Evolutionary conservation across 192 early-diverging fungal genomes (phyloP).

Genomic region (Gryganskiella cystojenkinii): DNA sequence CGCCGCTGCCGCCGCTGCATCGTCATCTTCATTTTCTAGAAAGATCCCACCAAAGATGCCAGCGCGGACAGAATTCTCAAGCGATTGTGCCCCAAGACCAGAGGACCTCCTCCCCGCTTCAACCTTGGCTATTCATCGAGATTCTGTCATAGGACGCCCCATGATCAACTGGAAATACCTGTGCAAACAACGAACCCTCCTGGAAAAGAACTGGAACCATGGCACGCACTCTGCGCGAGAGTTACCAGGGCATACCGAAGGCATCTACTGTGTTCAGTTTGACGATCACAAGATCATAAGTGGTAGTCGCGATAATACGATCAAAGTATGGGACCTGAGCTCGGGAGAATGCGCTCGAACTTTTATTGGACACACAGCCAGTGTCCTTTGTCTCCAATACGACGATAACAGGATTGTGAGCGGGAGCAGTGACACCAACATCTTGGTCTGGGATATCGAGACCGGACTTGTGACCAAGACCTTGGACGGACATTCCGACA

Average conservation of each 20-base stretch:
- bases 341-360: slow-evolving; percentile 67
- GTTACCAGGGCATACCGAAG: slow-evolving; percentile 83
- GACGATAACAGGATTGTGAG: slow-evolving; percentile 72
- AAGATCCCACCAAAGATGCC: slow-evolving; percentile 15
- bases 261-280: slow-evolving; percentile 89
- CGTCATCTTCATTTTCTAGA: not conserved
- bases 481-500: slow-evolving; percentile 67
- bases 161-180: slow-evolving; percentile 79
- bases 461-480: slow-evolving; percentile 59
- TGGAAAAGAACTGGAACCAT: slow-evolving; percentile 80
- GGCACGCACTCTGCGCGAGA: slow-evolving; percentile 69
- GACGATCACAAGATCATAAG: slow-evolving; percentile 75
- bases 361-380: slow-evolving; percentile 75
- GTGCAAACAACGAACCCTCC: slow-evolving; percentile 69
- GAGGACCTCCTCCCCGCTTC: slow-evolving; percentile 19
- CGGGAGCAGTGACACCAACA: slow-evolving; percentile 75
- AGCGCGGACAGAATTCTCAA: slow-evolving; percentile 16
- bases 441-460: slow-evolving; percentile 77
- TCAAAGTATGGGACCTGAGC: slow-evolving; percentile 83
- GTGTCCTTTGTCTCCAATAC: slow-evolving; percentile 90
- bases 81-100: slow-evolving; percentile 28
- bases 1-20: too few relatives aligned
- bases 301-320: slow-evolving; percentile 74
- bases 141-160: slow-evolving; percentile 44
- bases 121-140: slow-evolving; percentile 46